These are phyloP conservation scores for Aspergillus wentii DNA, from an alignment of 495 filamentous ascomycete species.

Conservation along the genomic window DNA sequence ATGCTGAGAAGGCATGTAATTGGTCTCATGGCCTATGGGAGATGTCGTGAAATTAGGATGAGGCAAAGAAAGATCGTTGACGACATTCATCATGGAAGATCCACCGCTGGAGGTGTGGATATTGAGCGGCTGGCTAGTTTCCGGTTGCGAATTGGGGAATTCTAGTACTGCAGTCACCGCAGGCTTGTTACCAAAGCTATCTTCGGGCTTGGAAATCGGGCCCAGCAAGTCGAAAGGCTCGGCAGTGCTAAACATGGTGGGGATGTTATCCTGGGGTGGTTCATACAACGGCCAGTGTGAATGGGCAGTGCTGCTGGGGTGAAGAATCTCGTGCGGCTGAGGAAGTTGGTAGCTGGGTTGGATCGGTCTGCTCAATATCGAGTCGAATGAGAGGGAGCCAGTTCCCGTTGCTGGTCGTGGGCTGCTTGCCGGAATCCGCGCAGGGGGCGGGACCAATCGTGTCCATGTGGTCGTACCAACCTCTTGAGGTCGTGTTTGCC, in stretches of 20 bases:
- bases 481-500: conserved; percentile 36
- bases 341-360: conserved; percentile 30
- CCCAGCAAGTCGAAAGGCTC: conserved; percentile 33
- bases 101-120: conserved; percentile 25
- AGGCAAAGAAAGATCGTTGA: conserved; percentile 37
- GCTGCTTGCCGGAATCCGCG: conserved; percentile 34
- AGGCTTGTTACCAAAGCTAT: conserved; percentile 33
- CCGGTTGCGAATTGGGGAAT: conserved; percentile 28
- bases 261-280: conserved; percentile 31
- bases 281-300: conserved; percentile 36
- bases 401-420: conserved; percentile 28
- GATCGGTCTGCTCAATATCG: conserved; percentile 32
- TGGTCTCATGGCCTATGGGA: conserved; percentile 26
- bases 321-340: conserved; percentile 30
- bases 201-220: conserved; percentile 34
- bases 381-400: conserved; percentile 37
- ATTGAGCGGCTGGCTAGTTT: conserved; percentile 28
- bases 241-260: conserved; percentile 31
- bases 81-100: conserved; percentile 35
- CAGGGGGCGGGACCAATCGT: conserved; percentile 38
- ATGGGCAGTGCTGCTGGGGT: conserved; percentile 24
- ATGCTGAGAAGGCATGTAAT: conserved; percentile 33
- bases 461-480: conserved; percentile 51
- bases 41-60: conserved; percentile 30
- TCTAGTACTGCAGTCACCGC: conserved; percentile 39